Evolutionary conservation across 176 grass and related monocot genomes (phyloP), one percentile per base, ranked within the genome.

Genomic region (Tillandsia fasciculata): DNA sequence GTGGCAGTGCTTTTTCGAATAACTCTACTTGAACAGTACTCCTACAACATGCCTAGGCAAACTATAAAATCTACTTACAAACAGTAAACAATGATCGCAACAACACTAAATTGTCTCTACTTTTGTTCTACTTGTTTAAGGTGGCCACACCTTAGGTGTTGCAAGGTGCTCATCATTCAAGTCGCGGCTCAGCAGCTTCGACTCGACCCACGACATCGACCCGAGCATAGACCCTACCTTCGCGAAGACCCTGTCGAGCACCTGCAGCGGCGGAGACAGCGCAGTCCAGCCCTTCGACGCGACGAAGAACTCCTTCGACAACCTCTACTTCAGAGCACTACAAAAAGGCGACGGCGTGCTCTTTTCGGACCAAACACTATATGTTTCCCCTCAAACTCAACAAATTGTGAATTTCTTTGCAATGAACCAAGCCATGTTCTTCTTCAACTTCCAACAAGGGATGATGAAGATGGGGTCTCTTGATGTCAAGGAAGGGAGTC

Each of bases 381-480:
- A 79, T 61, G 74, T 76, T 71, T 87, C 84, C 65, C 71, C 79
- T 33, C 76, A 87, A 72, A 97, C 93, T 9, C 29, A 54, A 61
- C 61, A 5, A 50, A 18, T 90, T 14, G 93, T 97, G 26, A 83
- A 87, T 74, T 0, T 11, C 24, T 97, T 85, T 69, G 89, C 89
- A 49, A 77, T 75, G 77, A 87, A 92, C 71, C 76, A 74, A 72
- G 82, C 54, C 0, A 85, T 79, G 77, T 97, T 97, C 88, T 97
- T 92, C 84, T 83, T 48, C 61, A 72, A 85, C 20, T 97, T 97
- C 79, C 68, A 79, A 70, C 84, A 83, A 72, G 93, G 89, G 52
- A 89, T 97, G 86, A 23, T 76, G 50, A 97, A 83, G 81, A 97
- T 97, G 93, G 93, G 93, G 8, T 68, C 81, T 64, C 79, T 97